Evolutionary conservation across 208 protist genomes (phyloP).

Genomic region (Trypanosoma brucei): DNA sequence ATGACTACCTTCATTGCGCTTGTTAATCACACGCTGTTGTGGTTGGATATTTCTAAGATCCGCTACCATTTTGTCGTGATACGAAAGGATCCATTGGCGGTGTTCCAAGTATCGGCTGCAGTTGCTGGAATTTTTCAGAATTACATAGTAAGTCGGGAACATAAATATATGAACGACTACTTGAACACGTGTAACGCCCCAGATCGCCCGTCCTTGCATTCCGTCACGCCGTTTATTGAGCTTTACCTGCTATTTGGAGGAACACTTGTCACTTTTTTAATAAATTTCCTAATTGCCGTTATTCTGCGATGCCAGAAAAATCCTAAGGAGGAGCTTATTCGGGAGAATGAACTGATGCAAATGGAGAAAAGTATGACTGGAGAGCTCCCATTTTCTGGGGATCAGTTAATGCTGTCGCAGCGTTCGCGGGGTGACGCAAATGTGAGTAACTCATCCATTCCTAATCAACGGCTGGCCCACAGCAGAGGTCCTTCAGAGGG

Average conservation of each 20-base stretch:
- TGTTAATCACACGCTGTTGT: slow-evolving; percentile 62
- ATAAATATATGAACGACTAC: slow-evolving; percentile 57
- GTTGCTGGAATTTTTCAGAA: slow-evolving; percentile 50
- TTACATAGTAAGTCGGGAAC: slow-evolving; percentile 37
- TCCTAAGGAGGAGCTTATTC: slow-evolving; percentile 47
- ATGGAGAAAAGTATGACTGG: too few species aligned
- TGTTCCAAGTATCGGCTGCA: slow-evolving; percentile 66
- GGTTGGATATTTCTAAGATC: slow-evolving; percentile 65
- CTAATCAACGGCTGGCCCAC: too few species aligned
- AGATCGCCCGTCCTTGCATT: slow-evolving; percentile 23
- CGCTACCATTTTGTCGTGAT: slow-evolving; percentile 83
- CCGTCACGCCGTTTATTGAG: slow-evolving; percentile 50
- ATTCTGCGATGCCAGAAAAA: slow-evolving; percentile 52
- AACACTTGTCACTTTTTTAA: slow-evolving; percentile 32
- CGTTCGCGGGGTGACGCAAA: too few species aligned
- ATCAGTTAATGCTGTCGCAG: too few species aligned
- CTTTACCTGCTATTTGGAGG: slow-evolving; percentile 61
- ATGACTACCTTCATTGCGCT: slow-evolving; percentile 41
- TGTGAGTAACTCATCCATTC: too few species aligned
- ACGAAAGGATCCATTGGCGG: slow-evolving; percentile 76
- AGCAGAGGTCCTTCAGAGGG: too few species aligned
- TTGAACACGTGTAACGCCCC: slow-evolving; percentile 30
- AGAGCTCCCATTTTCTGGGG: too few species aligned
- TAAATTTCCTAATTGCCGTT: slow-evolving; percentile 49
- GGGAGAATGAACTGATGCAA: slow-evolving; percentile 17